Evolutionary conservation across 139 green algal genomes (phyloP).

Genomic region (Picochlorum sp.): DNA sequence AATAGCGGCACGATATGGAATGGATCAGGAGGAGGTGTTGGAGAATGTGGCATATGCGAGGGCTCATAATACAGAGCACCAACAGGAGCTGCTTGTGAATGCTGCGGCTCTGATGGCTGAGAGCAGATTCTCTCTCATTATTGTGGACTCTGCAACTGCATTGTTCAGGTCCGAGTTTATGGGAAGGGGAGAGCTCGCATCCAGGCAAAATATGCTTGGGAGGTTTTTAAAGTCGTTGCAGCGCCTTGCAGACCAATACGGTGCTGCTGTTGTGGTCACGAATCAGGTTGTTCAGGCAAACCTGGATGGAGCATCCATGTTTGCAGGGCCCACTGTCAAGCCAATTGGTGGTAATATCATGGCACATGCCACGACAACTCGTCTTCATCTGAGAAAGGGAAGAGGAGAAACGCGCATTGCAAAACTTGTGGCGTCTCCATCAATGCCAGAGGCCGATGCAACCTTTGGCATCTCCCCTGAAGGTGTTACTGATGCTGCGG

Average conservation of each 20-base stretch:
- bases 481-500: slow-evolving; percentile 47
- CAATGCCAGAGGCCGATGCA: slow-evolving; percentile 86
- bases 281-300: slow-evolving; percentile 96
- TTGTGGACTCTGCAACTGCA: slow-evolving; percentile 93
- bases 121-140: slow-evolving; percentile 79
- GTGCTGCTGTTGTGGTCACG: slow-evolving; percentile 89
- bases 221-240: slow-evolving; percentile 84
- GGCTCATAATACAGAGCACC: slow-evolving; percentile 98
- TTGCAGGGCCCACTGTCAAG: slow-evolving; percentile 86
- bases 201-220: slow-evolving; percentile 74
- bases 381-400: slow-evolving; percentile 86
- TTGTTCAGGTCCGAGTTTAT: slow-evolving; percentile 84
- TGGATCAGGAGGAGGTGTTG: slow-evolving; percentile 84
- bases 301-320: slow-evolving; percentile 84
- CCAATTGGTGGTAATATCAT: slow-evolving; percentile 99
- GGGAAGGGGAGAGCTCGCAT: slow-evolving; percentile 81
- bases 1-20: slow-evolving; percentile 83
- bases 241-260: slow-evolving; percentile 90
- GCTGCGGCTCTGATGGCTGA: slow-evolving; percentile 93
- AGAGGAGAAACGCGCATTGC: slow-evolving; percentile 70
- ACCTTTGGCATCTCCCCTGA: slow-evolving; percentile 76
- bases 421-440: slow-evolving; percentile 84
- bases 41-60: slow-evolving; percentile 97
- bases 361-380: slow-evolving; percentile 97
- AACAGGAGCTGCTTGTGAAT: slow-evolving; percentile 75